Evolutionary conservation across 805 yeast species (phyloP).

Genomic region (Kregervanrija fluxuum): DNA sequence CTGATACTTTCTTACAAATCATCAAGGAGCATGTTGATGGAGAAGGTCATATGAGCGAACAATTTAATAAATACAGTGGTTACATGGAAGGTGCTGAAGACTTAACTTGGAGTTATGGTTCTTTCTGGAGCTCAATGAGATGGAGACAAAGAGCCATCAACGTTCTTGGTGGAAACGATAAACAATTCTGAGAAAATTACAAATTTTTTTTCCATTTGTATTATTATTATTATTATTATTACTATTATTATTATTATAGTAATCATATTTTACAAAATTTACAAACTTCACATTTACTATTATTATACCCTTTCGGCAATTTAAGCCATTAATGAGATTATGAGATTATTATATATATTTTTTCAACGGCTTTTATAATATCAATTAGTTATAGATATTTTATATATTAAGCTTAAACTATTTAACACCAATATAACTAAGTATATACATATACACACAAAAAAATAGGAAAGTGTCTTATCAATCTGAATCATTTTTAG

Average conservation of each 20-base stretch:
- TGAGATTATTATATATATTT: no score
- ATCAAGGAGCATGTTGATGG: constrained; percentile 52
- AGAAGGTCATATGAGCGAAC: constrained; percentile 80
- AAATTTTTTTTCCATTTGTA: no score
- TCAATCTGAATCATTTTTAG: constrained; percentile 1
- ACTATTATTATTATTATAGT: no score
- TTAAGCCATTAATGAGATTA: no score
- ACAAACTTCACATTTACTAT: no score
- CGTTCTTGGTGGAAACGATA: neutral
- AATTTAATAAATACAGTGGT: constrained; percentile 74
- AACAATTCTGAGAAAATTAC: no score
- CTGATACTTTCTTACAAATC: constrained; percentile 60
- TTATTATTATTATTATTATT: no score
- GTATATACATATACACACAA: neutral
- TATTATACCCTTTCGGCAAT: no score
- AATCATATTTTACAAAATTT: no score
- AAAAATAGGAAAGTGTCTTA: neutral
- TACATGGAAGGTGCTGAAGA: constrained; percentile 82
- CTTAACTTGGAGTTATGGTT: constrained; percentile 86
- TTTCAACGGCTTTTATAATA: no score
- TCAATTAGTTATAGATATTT: neutral
- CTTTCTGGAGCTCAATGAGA: constrained; percentile 62
- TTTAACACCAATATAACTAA: neutral
- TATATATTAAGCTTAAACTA: neutral
- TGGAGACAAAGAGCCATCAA: constrained; percentile 46